These are phyloP conservation scores for Trichoderma harzianum DNA, from an alignment of 2,329 filamentous ascomycete species.

Conservation along the genomic window DNA sequence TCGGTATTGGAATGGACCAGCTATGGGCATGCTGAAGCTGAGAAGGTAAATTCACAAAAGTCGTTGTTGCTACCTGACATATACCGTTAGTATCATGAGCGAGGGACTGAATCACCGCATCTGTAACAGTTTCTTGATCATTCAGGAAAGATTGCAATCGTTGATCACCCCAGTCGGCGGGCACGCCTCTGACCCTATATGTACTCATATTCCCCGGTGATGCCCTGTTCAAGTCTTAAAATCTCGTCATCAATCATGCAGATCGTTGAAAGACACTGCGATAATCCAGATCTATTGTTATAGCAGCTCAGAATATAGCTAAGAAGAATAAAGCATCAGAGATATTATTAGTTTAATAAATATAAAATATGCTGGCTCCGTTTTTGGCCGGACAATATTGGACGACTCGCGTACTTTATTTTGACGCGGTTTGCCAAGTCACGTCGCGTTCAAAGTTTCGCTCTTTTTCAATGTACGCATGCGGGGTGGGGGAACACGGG, in stretches of 20 bases:
- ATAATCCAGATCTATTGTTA: neutral
- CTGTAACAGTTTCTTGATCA: neutral
- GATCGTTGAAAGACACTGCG: neutral
- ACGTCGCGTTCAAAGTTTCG: neutral
- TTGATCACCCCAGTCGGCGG: neutral
- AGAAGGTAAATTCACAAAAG: neutral
- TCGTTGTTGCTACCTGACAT: neutral
- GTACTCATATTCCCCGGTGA: neutral
- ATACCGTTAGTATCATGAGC: neutral
- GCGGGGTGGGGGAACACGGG: neutral
- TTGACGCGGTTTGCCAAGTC: neutral
- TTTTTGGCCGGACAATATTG: neutral
- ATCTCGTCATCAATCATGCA: neutral
- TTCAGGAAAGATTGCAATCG: neutral
- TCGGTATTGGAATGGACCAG: neutral
- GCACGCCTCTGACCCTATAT: neutral
- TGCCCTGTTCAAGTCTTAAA: neutral
- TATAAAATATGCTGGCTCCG: neutral
- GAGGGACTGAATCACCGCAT: neutral
- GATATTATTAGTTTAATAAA: too few species aligned
- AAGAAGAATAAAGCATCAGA: too few species aligned
- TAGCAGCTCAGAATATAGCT: neutral
- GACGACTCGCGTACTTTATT: neutral
- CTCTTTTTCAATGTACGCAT: neutral
- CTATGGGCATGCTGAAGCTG: neutral